Percentiles rank a stretch among this genome's conserved stretches.
Evolutionary conservation across 2,329 filamentous ascomycete genomes (phyloP).

Genomic region (Xylariaceae sp.): DNA sequence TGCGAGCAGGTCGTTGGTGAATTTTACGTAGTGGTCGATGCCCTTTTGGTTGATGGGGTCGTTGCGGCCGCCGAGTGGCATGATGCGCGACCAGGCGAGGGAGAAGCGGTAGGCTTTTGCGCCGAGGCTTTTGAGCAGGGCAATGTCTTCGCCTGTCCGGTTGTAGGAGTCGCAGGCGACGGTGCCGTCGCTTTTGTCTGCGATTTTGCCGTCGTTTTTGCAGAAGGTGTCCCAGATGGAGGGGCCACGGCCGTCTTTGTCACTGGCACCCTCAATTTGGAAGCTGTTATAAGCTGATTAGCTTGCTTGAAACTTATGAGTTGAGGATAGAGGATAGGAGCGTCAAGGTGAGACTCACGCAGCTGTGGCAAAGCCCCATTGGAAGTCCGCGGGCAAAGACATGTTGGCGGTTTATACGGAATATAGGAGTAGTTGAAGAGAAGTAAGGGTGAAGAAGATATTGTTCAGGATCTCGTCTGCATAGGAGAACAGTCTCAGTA

Average conservation of each 20-base stretch:
- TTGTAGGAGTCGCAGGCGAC: constrained; percentile 86
- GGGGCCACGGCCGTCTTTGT: constrained; percentile 71
- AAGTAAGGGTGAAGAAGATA: constrained; percentile 19
- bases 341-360: constrained; percentile 43
- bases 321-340: background rate
- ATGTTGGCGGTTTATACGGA: constrained; percentile 34
- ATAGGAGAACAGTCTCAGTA: constrained; percentile 25
- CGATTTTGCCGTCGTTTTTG: constrained; percentile 73
- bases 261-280: constrained; percentile 74
- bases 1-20: constrained; percentile 71
- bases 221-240: constrained; percentile 93
- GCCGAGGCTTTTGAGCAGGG: constrained; percentile 67
- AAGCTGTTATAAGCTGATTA: constrained; percentile 52
- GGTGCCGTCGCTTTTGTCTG: constrained; percentile 67
- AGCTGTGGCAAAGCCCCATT: constrained; percentile 77
- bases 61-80: constrained; percentile 76
- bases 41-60: constrained; percentile 77
- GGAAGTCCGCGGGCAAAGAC: constrained; percentile 63
- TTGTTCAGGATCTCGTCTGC: constrained; percentile 16
- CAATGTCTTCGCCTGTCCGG: constrained; percentile 70
- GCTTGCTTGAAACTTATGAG: background rate
- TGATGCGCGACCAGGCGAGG: constrained; percentile 77
- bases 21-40: constrained; percentile 70
- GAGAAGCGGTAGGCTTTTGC: constrained; percentile 79
- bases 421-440: constrained; percentile 14